phyloP scores from a whole-genome alignment of 2,329 filamentous ascomycete species.

The Pseudogymnoascus sp. region DNA sequence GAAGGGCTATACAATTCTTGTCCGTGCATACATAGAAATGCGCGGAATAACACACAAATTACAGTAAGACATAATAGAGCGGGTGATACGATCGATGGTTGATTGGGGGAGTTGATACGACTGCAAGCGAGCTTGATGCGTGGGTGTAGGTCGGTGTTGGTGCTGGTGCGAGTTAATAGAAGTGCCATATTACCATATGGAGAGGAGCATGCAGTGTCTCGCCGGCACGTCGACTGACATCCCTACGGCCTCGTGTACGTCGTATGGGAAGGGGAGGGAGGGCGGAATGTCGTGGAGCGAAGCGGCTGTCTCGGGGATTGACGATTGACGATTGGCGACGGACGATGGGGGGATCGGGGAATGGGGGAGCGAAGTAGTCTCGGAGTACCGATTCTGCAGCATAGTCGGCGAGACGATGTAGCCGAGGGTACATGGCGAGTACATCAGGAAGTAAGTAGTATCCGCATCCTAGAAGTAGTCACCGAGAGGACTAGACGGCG shows the following conservation, averaged over 20 bases:
- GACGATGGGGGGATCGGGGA: background rate
- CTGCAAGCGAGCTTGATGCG: background rate
- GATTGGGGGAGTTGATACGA: background rate
- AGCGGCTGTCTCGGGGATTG: background rate
- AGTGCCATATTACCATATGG: background rate
- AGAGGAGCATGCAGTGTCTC: background rate
- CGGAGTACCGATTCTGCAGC: conserved; percentile 1
- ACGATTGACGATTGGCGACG: background rate
- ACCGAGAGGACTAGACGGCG: background rate
- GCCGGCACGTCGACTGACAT: background rate
- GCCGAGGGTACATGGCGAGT: background rate
- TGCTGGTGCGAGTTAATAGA: background rate
- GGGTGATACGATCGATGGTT: background rate
- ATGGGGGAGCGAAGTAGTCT: background rate
- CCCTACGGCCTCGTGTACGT: conserved; percentile 1
- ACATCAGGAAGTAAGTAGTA: background rate
- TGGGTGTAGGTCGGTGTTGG: background rate
- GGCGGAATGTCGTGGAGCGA: background rate
- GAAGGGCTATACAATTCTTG: background rate
- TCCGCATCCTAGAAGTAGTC: background rate
- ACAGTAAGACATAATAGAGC: background rate
- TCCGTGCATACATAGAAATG: background rate
- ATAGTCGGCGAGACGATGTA: background rate
- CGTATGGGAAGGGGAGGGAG: background rate
- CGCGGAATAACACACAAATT: background rate